Evolutionary conservation across 306 rosid species (phyloP).

Genomic region (Senna siamea): DNA sequence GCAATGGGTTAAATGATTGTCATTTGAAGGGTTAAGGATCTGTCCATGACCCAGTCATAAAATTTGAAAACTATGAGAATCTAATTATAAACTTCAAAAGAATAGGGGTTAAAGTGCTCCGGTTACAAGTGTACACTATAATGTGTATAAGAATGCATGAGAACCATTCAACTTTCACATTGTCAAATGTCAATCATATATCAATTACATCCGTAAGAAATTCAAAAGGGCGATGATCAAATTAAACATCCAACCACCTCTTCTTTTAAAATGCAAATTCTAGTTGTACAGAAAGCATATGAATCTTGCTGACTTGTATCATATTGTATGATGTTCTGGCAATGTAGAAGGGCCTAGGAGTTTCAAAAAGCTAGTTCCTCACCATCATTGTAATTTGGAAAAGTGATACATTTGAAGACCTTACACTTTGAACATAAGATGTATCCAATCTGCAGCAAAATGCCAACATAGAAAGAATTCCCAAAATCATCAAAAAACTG

Average conservation of each 20-base stretch:
- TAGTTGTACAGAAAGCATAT: slow-evolving; percentile 26
- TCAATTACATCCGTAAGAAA: slow-evolving; percentile 20
- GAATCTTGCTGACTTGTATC: slow-evolving; percentile 5
- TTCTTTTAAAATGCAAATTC: slow-evolving; percentile 9
- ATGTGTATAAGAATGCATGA: slow-evolving; percentile 10
- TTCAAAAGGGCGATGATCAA: not conserved
- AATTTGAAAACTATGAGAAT: not conserved
- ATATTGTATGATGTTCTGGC: slow-evolving; percentile 1
- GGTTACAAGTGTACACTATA: not conserved
- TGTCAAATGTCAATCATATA: slow-evolving; percentile 21
- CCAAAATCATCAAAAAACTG: not conserved
- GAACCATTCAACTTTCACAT: slow-evolving; percentile 23
- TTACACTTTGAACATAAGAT: slow-evolving; percentile 78
- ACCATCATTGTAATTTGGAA: slow-evolving; percentile 74
- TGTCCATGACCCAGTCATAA: not conserved
- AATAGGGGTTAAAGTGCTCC: not conserved
- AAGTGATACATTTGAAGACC: slow-evolving; percentile 88
- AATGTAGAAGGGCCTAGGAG: slow-evolving; percentile 12
- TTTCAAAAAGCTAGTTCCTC: slow-evolving; percentile 47
- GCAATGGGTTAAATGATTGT: not conserved
- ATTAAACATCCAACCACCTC: slow-evolving; percentile 1
- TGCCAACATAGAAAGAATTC: not conserved
- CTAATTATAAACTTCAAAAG: not conserved
- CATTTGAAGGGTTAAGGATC: not conserved
- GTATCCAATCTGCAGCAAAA: slow-evolving; percentile 67